Evolutionary conservation across 495 filamentous ascomycete species (phyloP).

Genomic region (Hypoxylon perforatum): DNA sequence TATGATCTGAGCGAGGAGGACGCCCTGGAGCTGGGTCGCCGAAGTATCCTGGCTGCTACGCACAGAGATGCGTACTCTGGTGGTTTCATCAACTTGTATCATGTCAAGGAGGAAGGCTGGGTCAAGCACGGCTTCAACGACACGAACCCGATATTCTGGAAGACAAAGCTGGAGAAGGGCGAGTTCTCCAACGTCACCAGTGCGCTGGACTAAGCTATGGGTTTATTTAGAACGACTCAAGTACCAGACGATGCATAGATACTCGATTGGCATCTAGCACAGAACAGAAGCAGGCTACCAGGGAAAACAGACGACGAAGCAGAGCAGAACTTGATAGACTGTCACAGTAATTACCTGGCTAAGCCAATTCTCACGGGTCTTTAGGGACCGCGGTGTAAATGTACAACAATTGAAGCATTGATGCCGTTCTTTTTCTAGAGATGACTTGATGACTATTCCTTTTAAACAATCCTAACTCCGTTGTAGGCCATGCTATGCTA

Average conservation of each 20-base stretch:
- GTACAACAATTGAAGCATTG: slow-evolving; percentile 36
- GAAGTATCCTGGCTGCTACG: slow-evolving; percentile 95
- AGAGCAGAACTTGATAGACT: slow-evolving; percentile 38
- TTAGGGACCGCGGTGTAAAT: slow-evolving; percentile 32
- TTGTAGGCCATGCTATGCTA: slow-evolving; percentile 12
- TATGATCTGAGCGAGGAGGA: slow-evolving; percentile 89
- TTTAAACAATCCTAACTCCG: slow-evolving; percentile 4
- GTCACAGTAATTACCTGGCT: slow-evolving; percentile 30
- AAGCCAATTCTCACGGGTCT: slow-evolving; percentile 17
- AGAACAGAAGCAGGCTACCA: slow-evolving; percentile 1
- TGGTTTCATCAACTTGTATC: slow-evolving; percentile 98
- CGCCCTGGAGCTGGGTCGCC: slow-evolving; percentile 86
- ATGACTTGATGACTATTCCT: neutral
- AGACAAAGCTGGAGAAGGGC: slow-evolving; percentile 96
- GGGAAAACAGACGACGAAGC: neutral
- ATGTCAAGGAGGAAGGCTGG: slow-evolving; percentile 98
- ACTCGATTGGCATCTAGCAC: neutral
- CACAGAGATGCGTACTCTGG: slow-evolving; percentile 98
- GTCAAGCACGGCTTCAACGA: slow-evolving; percentile 97
- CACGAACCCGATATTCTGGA: slow-evolving; percentile 98
- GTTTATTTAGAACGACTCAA: neutral
- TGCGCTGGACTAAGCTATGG: slow-evolving; percentile 64
- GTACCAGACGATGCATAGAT: too few species aligned
- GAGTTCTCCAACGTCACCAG: slow-evolving; percentile 98
- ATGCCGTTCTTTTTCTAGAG: slow-evolving; percentile 10